Evolutionary conservation across 768 basidiomycete species (phyloP), one percentile per base, ranked within the genome.

Genomic region (Trametes sanguinea): DNA sequence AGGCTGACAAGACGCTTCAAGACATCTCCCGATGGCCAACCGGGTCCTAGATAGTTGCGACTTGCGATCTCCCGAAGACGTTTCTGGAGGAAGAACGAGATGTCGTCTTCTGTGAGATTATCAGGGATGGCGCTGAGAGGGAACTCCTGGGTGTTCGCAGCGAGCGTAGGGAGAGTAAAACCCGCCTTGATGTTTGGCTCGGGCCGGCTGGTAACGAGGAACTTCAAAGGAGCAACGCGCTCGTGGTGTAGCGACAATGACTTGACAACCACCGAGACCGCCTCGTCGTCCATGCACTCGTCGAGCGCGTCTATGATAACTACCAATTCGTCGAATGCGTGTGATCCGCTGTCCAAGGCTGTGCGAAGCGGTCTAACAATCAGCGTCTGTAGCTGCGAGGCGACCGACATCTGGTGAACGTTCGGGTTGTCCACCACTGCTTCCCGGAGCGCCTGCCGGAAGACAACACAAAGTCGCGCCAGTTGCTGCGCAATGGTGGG

Each of bases 221-320:
- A 54, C 51, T 56, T 63, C 32, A 67, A 37, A 17, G 51, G 51
- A 27, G 13, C 7, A 16, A 62, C 47, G 6, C 29, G 17, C 14
- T n/a, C 9, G 6, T 33, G 11, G 22, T 56, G 45, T 22, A 47
- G 6, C 22, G 35, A 27, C 8, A 67, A 32, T 3, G 44, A 32
- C 13, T 51, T 35, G 32, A 67, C 44, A 22, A 67, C 37, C 9
- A 44, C 42, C 4, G 61, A 61, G n/a, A 55, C 50, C 10, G 52
- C 48, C 9, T 54, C 17, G 27, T 42, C 35, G 29, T 66, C 54
- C 4, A 35, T 30, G 51, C 66, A 67, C 59, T 67, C 66, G 50
- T 67, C 66, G 9, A 67, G 46, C 10, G 66, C 66, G 50, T 67
- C 66, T 8, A 67, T 60, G 14, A 67, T 39, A 32, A 67, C 30